Evolutionary conservation across 1,284 basidiomycete species (phyloP).

Genomic region (Tilletiopsis washingtonensis): DNA sequence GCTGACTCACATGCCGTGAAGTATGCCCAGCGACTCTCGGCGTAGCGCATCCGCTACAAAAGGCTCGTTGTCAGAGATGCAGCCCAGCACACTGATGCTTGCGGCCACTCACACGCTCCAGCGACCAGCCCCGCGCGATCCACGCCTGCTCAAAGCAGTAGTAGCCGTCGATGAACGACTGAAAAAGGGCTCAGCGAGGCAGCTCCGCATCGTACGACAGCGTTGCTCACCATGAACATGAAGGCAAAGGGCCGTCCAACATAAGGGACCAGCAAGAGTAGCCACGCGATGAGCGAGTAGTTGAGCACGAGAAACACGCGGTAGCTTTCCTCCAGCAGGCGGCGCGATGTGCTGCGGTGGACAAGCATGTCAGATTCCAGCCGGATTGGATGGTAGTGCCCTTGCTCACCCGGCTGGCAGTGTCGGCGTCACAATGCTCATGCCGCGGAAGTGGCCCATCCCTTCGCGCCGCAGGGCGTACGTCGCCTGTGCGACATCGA

Average conservation of each 20-base stretch:
- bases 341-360: slow-evolving; percentile 13
- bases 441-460: neutral
- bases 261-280: slow-evolving; percentile 29
- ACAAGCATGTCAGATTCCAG: no score
- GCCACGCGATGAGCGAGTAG: slow-evolving; percentile 29
- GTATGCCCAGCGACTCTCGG: slow-evolving; percentile 44
- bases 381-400: no score
- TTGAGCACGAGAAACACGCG: slow-evolving; percentile 35
- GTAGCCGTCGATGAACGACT: slow-evolving; percentile 39
- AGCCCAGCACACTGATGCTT: slow-evolving; percentile 13
- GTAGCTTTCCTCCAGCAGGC: slow-evolving; percentile 31
- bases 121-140: slow-evolving; percentile 35
- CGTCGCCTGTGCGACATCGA: slow-evolving; percentile 39
- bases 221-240: slow-evolving; percentile 29
- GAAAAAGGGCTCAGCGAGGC: neutral
- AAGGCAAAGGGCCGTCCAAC: slow-evolving; percentile 33
- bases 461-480: slow-evolving; percentile 20
- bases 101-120: slow-evolving; percentile 12
- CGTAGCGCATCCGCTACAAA: slow-evolving; percentile 41
- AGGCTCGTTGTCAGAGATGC: no score
- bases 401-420: slow-evolving; percentile 5
- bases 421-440: neutral
- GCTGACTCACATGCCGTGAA: slow-evolving; percentile 25
- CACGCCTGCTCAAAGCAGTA: slow-evolving; percentile 47
- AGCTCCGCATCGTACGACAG: no score